These are phyloP conservation scores for Vigna nakashimae DNA, from an alignment of 306 rosid species.

Conservation along the genomic window DNA sequence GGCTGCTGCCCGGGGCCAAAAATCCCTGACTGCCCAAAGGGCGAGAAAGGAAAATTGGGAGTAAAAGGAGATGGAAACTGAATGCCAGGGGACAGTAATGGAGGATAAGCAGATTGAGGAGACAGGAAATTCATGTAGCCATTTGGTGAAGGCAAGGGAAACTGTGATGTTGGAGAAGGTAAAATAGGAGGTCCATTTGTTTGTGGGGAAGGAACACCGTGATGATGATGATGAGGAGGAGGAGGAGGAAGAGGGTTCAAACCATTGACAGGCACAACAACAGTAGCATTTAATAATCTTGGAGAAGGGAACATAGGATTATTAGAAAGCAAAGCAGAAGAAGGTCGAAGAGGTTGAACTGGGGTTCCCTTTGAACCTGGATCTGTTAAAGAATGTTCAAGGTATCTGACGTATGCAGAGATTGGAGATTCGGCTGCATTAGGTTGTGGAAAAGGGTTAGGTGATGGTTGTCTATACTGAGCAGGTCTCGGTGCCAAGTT, in stretches of 20 bases:
- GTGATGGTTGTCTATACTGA: constrained; percentile 62
- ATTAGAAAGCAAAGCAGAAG: constrained; percentile 63
- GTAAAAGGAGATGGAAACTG: constrained; percentile 66
- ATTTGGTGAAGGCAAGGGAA: constrained; percentile 73
- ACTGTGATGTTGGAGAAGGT: constrained; percentile 78
- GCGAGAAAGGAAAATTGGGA: constrained; percentile 71
- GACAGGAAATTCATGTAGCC: constrained; percentile 62
- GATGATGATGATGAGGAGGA: neutral
- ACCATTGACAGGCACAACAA: constrained; percentile 38
- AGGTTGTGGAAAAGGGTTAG: constrained; percentile 50
- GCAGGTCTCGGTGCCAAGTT: constrained; percentile 55
- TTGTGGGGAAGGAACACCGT: constrained; percentile 52
- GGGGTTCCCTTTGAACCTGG: constrained; percentile 59
- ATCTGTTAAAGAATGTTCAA: constrained; percentile 63
- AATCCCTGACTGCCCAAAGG: constrained; percentile 67
- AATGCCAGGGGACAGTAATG: constrained; percentile 68
- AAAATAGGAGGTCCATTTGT: constrained; percentile 55
- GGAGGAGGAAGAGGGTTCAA: constrained; percentile 36
- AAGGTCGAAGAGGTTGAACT: constrained; percentile 34
- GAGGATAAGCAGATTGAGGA: constrained; percentile 63
- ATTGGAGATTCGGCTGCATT: constrained; percentile 75
- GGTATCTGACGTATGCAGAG: constrained; percentile 77
- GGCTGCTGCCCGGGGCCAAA: constrained; percentile 81
- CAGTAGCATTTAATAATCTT: constrained; percentile 49
- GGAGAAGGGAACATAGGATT: constrained; percentile 55